Evolutionary conservation across 1,284 basidiomycete species (phyloP).

Genomic region (Termitomyces sp.): DNA sequence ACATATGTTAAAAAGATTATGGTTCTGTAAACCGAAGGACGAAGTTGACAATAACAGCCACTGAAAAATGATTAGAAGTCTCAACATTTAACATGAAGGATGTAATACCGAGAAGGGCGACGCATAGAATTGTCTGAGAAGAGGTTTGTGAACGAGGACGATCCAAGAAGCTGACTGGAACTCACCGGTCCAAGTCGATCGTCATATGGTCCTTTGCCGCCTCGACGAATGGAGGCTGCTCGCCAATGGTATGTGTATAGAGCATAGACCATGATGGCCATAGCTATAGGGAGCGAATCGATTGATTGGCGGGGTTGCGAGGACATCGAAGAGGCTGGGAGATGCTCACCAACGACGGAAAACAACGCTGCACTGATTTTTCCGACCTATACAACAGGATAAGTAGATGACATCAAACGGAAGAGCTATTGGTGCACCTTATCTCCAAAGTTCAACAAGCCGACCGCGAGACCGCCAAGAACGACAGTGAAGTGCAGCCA

Average conservation of each 20-base stretch:
- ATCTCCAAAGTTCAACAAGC: slow-evolving; percentile 95
- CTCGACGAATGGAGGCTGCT: slow-evolving; percentile 86
- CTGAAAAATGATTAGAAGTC: slow-evolving; percentile 33
- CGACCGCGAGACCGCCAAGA: slow-evolving; percentile 90
- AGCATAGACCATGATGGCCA: slow-evolving; percentile 96
- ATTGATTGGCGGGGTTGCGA: not conserved
- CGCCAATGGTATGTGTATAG: slow-evolving; percentile 96
- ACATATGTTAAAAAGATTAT: slow-evolving; percentile 12
- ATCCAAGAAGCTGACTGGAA: slow-evolving; percentile 12
- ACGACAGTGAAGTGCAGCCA: slow-evolving; percentile 97
- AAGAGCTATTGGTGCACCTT: slow-evolving; percentile 46
- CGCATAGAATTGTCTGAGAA: slow-evolving; percentile 77
- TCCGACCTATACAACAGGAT: slow-evolving; percentile 55
- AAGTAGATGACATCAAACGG: not conserved
- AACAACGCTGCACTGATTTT: slow-evolving; percentile 93
- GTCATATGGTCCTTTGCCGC: slow-evolving; percentile 94
- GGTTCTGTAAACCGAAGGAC: slow-evolving; percentile 68
- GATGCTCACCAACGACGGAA: slow-evolving; percentile 76
- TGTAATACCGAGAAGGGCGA: slow-evolving; percentile 73
- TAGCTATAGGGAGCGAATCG: slow-evolving; percentile 48
- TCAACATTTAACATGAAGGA: not conserved
- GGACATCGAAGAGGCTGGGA: not conserved
- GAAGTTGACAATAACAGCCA: slow-evolving; percentile 88
- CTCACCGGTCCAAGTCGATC: slow-evolving; percentile 77
- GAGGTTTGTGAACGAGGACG: slow-evolving; percentile 46